Conservation (phyloP, 2,329 filamentous ascomycete genomes). For the Samsoniella hepiali region DNA sequence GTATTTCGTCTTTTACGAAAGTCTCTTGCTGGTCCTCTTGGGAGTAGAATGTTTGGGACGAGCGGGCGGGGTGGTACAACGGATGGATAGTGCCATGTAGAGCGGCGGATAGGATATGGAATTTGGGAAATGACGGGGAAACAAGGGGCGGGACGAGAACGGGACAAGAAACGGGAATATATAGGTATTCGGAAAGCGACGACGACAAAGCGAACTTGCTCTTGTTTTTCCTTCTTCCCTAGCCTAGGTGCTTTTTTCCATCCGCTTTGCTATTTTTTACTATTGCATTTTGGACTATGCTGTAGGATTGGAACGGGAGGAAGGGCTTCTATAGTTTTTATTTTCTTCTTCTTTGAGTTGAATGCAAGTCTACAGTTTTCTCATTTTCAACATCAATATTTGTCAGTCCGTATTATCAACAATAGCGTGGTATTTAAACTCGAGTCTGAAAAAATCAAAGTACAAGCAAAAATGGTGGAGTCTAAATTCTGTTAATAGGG, state of each 20-base stretch:
- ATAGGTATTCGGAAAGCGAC: neutral
- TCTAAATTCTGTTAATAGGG: constrained; percentile 11
- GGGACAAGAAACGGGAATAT: neutral
- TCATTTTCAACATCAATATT: neutral
- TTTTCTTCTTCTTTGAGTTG: neutral
- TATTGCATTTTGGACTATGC: neutral
- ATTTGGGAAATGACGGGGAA: neutral
- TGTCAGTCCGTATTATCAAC: neutral
- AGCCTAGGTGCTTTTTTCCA: neutral
- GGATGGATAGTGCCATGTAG: neutral
- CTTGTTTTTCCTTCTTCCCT: neutral
- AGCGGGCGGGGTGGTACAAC: neutral
- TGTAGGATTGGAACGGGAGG: neutral
- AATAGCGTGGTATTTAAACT: neutral
- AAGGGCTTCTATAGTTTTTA: neutral
- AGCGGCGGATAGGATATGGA: neutral
- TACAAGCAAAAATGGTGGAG: neutral
- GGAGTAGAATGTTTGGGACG: neutral
- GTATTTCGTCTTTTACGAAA: neutral
- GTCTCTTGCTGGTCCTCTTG: neutral
- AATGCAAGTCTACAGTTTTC: neutral
- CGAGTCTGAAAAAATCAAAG: neutral
- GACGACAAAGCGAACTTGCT: neutral
- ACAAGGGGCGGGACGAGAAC: neutral
- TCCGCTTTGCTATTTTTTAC: neutral